Evolutionary conservation across 23 red algal species (phyloP), one percentile per base, ranked within the genome.

Genomic region (Gracilaria gracilis): DNA sequence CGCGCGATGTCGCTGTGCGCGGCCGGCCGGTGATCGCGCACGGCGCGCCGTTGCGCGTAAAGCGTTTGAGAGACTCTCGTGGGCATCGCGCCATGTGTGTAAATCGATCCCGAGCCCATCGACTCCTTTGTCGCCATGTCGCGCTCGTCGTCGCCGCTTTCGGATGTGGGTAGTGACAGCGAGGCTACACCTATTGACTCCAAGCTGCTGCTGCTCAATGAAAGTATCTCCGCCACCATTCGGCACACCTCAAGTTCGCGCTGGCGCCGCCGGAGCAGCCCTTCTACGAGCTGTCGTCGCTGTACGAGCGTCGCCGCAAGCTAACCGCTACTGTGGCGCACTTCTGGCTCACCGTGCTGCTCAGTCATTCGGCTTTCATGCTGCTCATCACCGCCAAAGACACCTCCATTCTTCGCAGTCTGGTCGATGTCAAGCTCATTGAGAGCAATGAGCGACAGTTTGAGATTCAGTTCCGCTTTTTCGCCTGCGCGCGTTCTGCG

Each of bases 341-440:
- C 71, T 89, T 89, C 72, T 89, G 86, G 86, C 86, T 89, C 86
- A 62, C 42, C 17, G 86, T 73, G 28, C 33, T 89, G 33, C 64
- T 89, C 67, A 77, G 37, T 55, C 86, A 89, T 36, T 72, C 86
- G 12, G 86, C 86, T 9, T 62, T 89, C 53, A 65, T 35, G 37
- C 55, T 89, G n/a, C 86, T 79, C 51, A 35, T 89, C 31, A 80
- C 72, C 54, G 55, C 38, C 36, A 51, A 27, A 4, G 86, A 89
- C 75, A 66, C 20, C 50, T 42, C 33, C 35, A 38, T 79, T 32
- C 72, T 89, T 19, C 69, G 59, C 54, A 24, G 34, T 11, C 70
- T 89, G 34, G 47, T 66, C 15, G 38, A 89, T 25, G 46, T 89
- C 17, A 48, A 80, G 40, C 70, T 89, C 8, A 12, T 24, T n/a